Evolutionary conservation across 2,329 filamentous ascomycete genomes (phyloP), one percentile per base, ranked within the genome.

Genomic region (Teratosphaeriaceae sp.): DNA sequence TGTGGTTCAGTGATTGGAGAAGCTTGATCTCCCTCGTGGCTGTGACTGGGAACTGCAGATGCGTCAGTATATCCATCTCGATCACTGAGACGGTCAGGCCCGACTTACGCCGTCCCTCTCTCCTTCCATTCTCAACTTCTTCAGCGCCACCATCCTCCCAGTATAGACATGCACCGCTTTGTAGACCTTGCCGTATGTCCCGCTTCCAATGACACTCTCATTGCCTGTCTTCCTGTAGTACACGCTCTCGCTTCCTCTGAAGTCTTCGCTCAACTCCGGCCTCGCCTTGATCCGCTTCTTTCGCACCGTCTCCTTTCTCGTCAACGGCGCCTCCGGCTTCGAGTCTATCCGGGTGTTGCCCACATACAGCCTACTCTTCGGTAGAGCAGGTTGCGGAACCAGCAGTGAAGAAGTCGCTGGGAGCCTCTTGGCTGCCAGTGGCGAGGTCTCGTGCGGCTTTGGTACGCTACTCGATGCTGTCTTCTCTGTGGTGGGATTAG

Each of bases 141-240:
- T 95, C 46, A 95, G 71, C 1, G 88, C 88, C 19, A 94, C 88
- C 46, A 85, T 74, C 30, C 80, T 79, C 54, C 85, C 85, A 1
- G 86, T 94, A 61, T 94, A 94, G n/a, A 92, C 86, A 58, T 95
- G 88, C 7, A 88, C 72, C n/a, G 81, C 88, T 63, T 94, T 94
- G 72, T 94, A 95, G 3, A 95, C 88, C 64, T 94, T 94, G 40
- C 88, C 92, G 57, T 96, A 97, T 0, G 90, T 97, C 9, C 90
- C 90, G 33, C 90, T 94, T 13, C 90, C 90, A 16, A 97, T 84
- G 0, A 97, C 90, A 0, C 90, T 97, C 62, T 94, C 90, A 55
- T 97, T 95, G n/a, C 90, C 90, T 1, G 89, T 89, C 61, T 96
- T 97, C 50, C 90, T 78, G 67, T 84, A 95, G 65, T 94, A 97